phyloP scores from a whole-genome alignment of 2,329 filamentous ascomycete species.

The Colletotrichum magnum region DNA sequence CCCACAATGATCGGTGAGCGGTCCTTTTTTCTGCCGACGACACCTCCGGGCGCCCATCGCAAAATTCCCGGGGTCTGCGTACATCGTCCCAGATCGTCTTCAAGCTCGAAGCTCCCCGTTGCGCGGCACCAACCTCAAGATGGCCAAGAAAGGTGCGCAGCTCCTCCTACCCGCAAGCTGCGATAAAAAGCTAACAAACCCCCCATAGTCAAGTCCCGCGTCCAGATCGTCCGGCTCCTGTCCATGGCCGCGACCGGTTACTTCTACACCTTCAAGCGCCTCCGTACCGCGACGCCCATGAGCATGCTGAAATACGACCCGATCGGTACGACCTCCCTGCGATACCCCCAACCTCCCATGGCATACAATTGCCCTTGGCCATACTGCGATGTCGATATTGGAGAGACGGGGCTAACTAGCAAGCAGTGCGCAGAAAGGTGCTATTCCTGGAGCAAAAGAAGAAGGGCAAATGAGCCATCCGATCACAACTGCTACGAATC shows the following conservation, averaged over 20 bases:
- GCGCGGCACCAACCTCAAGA: constrained; percentile 32
- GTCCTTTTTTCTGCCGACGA: constrained; percentile 35
- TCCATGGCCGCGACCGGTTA: constrained; percentile 99
- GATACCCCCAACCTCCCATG: not conserved
- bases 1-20: constrained; percentile 22
- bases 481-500: not conserved
- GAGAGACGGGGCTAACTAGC: constrained; percentile 13
- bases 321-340: constrained; percentile 73
- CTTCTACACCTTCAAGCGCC: constrained; percentile 92
- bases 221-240: constrained; percentile 92
- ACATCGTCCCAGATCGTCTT: constrained; percentile 46
- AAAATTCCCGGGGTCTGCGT: constrained; percentile 32
- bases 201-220: constrained; percentile 84
- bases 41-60: constrained; percentile 6
- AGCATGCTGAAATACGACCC: constrained; percentile 99
- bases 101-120: constrained; percentile 26
- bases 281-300: constrained; percentile 84
- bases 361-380: too few relatives aligned
- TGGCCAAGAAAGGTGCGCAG: constrained; percentile 41
- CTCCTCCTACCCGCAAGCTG: not conserved
- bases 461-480: constrained; percentile 69
- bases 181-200: constrained; percentile 3
- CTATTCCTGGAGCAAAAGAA: constrained; percentile 95
- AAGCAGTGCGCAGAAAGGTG: constrained; percentile 90
- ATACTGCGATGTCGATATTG: not conserved